Conservation (phyloP, 495 filamentous ascomycete species). For the Lasiosphaeria ovina region DNA sequence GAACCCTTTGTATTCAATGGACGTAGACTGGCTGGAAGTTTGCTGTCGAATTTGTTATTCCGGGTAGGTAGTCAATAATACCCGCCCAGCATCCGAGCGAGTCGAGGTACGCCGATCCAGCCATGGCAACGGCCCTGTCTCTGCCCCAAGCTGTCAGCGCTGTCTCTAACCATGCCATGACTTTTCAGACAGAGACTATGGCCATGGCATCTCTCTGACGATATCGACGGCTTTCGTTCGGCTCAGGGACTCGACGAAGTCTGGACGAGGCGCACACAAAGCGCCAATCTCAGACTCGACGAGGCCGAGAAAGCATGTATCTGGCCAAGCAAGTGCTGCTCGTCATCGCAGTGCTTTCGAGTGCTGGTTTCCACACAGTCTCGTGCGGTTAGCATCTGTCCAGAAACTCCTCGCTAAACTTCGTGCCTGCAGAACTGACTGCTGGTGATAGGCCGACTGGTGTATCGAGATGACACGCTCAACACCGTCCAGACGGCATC, state of each 20-base stretch:
- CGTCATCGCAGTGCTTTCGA: constrained; percentile 30
- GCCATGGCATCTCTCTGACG: constrained; percentile 18
- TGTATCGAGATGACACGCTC: not conserved
- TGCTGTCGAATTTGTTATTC: not conserved
- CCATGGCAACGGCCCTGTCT: constrained; percentile 1
- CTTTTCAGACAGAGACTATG: constrained; percentile 17
- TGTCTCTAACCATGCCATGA: not conserved
- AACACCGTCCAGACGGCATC: not conserved
- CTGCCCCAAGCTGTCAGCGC: constrained; percentile 2
- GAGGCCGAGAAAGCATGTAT: constrained; percentile 28
- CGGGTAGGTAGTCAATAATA: constrained; percentile 13
- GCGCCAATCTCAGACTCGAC: not conserved
- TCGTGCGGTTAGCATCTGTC: constrained; percentile 25
- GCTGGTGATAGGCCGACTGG: constrained; percentile 2
- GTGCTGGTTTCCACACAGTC: constrained; percentile 25
- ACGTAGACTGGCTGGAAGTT: not conserved
- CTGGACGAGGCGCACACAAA: constrained; percentile 7
- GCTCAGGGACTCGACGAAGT: not conserved
- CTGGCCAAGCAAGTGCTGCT: constrained; percentile 28
- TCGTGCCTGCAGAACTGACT: not conserved
- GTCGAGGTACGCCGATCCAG: not conserved
- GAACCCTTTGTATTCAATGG: not conserved
- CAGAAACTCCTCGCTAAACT: not conserved
- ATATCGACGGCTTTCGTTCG: constrained; percentile 2
- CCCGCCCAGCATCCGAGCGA: constrained; percentile 16